These are phyloP conservation scores for Trichoderma reesei DNA, from an alignment of 495 filamentous ascomycete genomes.

Conservation along the genomic window DNA sequence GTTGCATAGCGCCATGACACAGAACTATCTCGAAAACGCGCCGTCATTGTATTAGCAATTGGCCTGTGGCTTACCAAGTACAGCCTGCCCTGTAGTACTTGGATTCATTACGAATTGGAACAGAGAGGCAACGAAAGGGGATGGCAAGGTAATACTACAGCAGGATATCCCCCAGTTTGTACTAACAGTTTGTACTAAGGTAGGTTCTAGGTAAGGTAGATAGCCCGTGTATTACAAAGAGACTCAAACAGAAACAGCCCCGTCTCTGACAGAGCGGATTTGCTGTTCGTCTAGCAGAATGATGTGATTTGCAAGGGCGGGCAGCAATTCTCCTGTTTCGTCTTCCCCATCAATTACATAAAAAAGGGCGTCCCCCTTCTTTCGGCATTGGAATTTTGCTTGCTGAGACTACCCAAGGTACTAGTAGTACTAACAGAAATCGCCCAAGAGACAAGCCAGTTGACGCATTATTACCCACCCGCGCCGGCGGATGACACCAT, in stretches of 20 bases:
- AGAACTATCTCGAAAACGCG: slow-evolving; percentile 2
- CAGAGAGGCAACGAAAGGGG: too few species aligned
- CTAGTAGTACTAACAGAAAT: neutral
- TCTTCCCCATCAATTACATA: neutral
- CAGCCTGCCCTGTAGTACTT: too few species aligned
- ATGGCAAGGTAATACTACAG: too few species aligned
- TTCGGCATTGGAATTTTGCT: neutral
- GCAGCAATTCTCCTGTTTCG: neutral
- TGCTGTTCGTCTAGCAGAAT: neutral
- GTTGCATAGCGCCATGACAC: neutral
- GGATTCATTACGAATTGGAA: too few species aligned
- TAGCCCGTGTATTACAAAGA: slow-evolving; percentile 3
- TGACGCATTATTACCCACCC: slow-evolving; percentile 4
- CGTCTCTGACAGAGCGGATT: too few species aligned
- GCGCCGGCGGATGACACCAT: slow-evolving; percentile 7
- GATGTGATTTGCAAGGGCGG: neutral
- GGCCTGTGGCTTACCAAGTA: neutral
- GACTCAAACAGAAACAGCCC: too few species aligned
- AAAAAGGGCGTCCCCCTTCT: neutral
- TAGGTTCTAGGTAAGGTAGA: too few species aligned
- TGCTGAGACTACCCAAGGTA: too few species aligned
- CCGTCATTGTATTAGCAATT: neutral
- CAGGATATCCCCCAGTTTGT: too few species aligned
- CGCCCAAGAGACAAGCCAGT: neutral
- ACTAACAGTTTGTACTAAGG: too few species aligned